These are phyloP conservation scores for Astragalus glycyphyllos DNA, from an alignment of 306 rosid species.

Conservation along the genomic window DNA sequence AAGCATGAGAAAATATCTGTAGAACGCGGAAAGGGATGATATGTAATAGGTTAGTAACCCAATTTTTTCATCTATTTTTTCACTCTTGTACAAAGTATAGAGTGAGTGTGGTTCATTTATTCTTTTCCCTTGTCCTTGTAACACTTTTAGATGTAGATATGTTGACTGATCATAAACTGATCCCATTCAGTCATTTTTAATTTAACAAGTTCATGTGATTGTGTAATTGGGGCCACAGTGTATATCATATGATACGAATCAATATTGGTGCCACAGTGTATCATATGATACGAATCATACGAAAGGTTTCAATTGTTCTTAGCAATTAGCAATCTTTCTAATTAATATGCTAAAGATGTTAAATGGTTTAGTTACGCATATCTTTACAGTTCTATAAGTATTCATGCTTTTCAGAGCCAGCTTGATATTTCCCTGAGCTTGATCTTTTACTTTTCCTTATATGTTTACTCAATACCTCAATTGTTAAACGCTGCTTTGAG, in stretches of 20 bases:
- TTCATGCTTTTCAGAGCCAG: constrained; percentile 7
- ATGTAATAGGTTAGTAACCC: constrained; percentile 43
- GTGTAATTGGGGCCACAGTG: constrained; percentile 1
- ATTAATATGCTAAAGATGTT: constrained; percentile 4
- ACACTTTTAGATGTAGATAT: constrained; percentile 30
- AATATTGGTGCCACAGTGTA: constrained; percentile 19
- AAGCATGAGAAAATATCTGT: background rate
- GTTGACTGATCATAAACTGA: constrained; percentile 31
- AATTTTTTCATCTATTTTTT: constrained; percentile 1
- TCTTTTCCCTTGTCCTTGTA: constrained; percentile 45
- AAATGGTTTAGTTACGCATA: background rate
- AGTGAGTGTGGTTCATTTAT: constrained; percentile 45
- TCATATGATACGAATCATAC: constrained; percentile 2
- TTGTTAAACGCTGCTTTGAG: background rate
- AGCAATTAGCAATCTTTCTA: background rate
- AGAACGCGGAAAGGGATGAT: constrained; percentile 30
- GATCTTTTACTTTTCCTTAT: background rate
- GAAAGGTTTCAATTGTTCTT: constrained; percentile 13
- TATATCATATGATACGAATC: constrained; percentile 14
- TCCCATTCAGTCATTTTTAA: constrained; percentile 35
- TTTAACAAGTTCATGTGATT: constrained; percentile 19
- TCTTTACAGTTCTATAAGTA: background rate
- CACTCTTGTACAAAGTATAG: constrained; percentile 32
- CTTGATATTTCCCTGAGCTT: background rate
- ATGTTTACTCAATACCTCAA: background rate